These are phyloP conservation scores for Dentipellis fragilis DNA, from an alignment of 768 basidiomycete species.

Conservation along the genomic window DNA sequence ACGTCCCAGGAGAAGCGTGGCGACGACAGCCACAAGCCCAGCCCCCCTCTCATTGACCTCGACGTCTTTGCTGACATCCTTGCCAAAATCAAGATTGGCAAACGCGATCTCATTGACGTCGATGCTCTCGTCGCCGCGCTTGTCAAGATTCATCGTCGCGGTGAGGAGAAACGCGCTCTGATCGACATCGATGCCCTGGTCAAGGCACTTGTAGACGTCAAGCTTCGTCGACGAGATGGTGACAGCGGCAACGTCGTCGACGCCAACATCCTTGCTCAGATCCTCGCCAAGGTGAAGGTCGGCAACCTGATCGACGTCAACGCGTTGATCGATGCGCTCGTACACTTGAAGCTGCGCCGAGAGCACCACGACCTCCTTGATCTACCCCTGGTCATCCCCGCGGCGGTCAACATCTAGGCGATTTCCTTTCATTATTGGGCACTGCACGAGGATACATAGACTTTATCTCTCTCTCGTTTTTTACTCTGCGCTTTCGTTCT, in stretches of 20 bases:
- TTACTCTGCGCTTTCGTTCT: background rate
- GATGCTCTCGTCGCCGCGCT: background rate
- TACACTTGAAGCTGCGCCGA: background rate
- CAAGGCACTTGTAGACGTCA: too few relatives aligned
- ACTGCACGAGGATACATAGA: background rate
- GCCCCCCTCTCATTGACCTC: background rate
- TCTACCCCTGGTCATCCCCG: background rate
- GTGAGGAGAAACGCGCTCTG: too few relatives aligned
- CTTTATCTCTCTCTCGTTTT: background rate
- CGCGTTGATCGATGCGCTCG: background rate
- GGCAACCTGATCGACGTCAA: background rate
- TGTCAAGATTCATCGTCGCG: background rate
- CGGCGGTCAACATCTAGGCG: background rate
- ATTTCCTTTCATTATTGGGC: background rate
- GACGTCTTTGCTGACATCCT: background rate
- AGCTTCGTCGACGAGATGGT: background rate
- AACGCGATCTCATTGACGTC: background rate
- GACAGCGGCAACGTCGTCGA: background rate
- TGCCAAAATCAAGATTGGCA: background rate
- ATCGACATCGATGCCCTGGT: too few relatives aligned
- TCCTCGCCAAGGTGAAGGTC: background rate
- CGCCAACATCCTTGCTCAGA: background rate
- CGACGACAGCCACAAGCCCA: background rate
- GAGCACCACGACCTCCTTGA: background rate
- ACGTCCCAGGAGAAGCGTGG: background rate